Base-by-base conservation (phyloP, 2,329 filamentous ascomycete species). In the Alternaria burnsii region DNA sequence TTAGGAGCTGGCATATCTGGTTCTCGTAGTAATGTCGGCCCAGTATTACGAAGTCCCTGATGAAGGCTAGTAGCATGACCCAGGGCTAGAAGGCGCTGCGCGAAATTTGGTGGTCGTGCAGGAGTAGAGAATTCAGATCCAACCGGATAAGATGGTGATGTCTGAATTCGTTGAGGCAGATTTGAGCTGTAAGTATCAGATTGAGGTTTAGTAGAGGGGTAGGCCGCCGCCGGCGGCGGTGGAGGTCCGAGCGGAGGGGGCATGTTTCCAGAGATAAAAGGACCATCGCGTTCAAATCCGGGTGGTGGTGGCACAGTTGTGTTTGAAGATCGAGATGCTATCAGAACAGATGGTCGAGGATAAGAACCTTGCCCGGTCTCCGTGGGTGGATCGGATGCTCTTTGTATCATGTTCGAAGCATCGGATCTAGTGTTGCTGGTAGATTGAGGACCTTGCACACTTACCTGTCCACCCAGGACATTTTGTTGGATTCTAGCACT, bases 71-170 rank as follows among this genome's bases (percentile, higher is more conserved):
- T 4, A 30, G 32, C 4, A 16, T 36, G 50, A 9, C 20, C 28
- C 18, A 52, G 44, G 7, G 55, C 55, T 20, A 30, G 5, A 14
- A 58, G 55, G 5, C 55, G 44, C 20, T 58, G 59, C 20, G 44
- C 40, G 18, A 59, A 55, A 36, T 32, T 26, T 46, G 51, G 46
- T 11, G 46, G 52, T 30, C 34, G n/a, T 9, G 16, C 36, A 43
- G 38, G 41, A 18, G 10, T 16, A 32, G 46, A 34, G 16, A 55
- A 40, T 14, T 47, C 41, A 26, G 47, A 34, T 30, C 41, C 47
- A 2, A 47, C 30, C 3, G 54, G 44, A 32, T 46, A 32, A 28
- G 46, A 26, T 8, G 44, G 36, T 2, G 32, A 30, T 1, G 32
- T 2, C n/a, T 47, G 34, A 48, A 40, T 6, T 9, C 41, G 38